Conservation (phyloP, 345 rosid species). For the Hirschfeldia incana region DNA sequence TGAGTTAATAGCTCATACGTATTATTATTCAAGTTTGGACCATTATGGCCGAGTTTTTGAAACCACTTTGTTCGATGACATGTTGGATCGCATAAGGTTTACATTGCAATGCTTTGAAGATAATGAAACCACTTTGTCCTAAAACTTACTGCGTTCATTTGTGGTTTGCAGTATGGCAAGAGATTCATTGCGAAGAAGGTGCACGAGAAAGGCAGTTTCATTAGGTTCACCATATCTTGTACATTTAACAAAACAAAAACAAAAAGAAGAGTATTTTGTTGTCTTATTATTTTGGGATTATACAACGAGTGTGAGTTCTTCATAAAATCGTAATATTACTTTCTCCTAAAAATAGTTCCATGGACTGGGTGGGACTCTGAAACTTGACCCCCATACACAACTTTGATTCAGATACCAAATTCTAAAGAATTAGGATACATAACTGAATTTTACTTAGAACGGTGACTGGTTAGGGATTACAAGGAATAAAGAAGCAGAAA, state of each 20-base stretch:
- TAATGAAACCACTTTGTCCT: neutral
- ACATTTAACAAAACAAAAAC: slow-evolving; percentile 4
- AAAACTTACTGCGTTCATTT: slow-evolving; percentile 20
- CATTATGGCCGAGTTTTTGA: neutral
- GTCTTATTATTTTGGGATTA: slow-evolving; percentile 28
- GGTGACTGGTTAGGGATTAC: neutral
- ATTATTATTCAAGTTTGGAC: neutral
- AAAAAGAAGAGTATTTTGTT: neutral
- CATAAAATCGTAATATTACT: slow-evolving; percentile 4
- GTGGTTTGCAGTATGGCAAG: slow-evolving; percentile 27
- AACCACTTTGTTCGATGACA: neutral
- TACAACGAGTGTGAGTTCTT: slow-evolving; percentile 17
- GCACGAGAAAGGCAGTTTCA: neutral
- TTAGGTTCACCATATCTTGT: slow-evolving; percentile 34
- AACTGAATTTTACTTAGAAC: no score
- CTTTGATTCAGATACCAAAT: neutral
- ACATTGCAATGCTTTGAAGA: slow-evolving; percentile 19
- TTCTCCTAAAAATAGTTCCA: neutral
- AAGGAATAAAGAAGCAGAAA: neutral
- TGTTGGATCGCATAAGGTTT: slow-evolving; percentile 9
- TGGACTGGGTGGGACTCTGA: neutral
- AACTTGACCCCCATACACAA: neutral
- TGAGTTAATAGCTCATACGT: slow-evolving; percentile 4
- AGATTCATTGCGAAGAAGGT: slow-evolving; percentile 10
- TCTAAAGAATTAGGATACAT: neutral